Evolutionary conservation across 75 land plant genomes (phyloP), one percentile per base, ranked within the genome.

Genomic region (Ceratopteris richardii): DNA sequence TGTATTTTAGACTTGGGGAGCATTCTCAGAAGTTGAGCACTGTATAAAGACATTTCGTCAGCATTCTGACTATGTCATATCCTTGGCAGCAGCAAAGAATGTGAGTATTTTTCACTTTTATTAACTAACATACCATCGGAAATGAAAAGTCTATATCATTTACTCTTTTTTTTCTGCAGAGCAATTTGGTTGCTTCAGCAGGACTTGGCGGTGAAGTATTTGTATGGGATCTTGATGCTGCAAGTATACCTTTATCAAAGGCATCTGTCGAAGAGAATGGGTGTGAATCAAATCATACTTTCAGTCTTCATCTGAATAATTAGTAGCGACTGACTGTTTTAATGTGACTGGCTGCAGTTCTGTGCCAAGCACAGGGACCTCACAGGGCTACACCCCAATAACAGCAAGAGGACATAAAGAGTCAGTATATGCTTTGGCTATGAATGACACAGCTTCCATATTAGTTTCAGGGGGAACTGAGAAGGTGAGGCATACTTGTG

Each of bases 381-480:
- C 76, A 16, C 84, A 86, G 44, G 87, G 86, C 10, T 93, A 88
- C 57, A 72, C 54, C 53, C 96, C 98, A 27, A 54, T 83, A 60
- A 66, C 83, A 50, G 96, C 85, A 22, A 94, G 89, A 65, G 98
- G 98, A 26, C 90, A 94, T 58, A 94, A 94, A 61, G 96, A 89
- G 47, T 94, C 98, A 25, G 96, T 94, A n/a, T 94, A 94, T 77
- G 98, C 98, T 31, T 65, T 94, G 54, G 95, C 98, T 31, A 89
- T 89, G 84, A 94, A 89, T 70, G 98, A 94, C 55, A 61, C 70
- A 50, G 98, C 87, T 44, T 81, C 78, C 4, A 61, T 89, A 59
- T 87, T 94, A 46, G 98, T 89, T 27, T 94, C 98, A 65, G 98
- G 98, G 59, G 98, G 98, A 43, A 94, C 96, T 28, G 96, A 94